Evolutionary conservation across 1,284 basidiomycete species (phyloP), one percentile per base, ranked within the genome.

Genomic region (Ceratobasidium sp.): DNA sequence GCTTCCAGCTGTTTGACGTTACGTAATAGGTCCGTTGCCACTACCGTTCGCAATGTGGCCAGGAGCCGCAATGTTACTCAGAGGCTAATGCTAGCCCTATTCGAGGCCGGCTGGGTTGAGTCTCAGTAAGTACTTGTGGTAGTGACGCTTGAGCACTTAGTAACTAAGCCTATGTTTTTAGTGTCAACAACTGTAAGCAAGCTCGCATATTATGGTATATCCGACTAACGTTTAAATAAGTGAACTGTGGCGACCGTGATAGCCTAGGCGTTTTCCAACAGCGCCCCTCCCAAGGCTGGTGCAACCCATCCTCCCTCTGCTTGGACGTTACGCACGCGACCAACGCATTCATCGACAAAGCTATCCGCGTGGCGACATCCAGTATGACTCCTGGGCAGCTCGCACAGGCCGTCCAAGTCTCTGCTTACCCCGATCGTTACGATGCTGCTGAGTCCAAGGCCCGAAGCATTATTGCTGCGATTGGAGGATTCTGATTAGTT

Each of bases 191-290:
- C 53, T 34, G 65, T 69, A 57, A 69, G 65, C 39, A 2, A 1
- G 1, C 14, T 9, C 26, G 26, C 23, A 57, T 57, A 36, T 23
- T 10, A 57, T 36, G 9, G 28, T 14, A 6, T 30, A 30, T 32
- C 12, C 34, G 36, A 32, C 65, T 30, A n/a, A 69, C 18, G 1
- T 18, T 23, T 10, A n/a, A 26, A 14, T 14, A n/a, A 69, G 52
- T 69, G 39, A 48, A 43, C 72, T 73, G 64, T 41, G 72, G 72
- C 28, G 72, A 70, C 48, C 53, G 57, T 28, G 72, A 73, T 43
- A 65, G 60, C 28, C n/a, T 73, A 12, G 72, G 72, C 1, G 72
- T 69, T 45, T 71, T 71, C 55, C 69, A 71, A n/a, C 69, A 71
- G 26, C 69, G 69, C n/a, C 69, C 69, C 4, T 71, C 69, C 1